These are phyloP conservation scores for Calamus simplicifolius DNA, from an alignment of 176 grass and related monocot species.

Conservation along the genomic window DNA sequence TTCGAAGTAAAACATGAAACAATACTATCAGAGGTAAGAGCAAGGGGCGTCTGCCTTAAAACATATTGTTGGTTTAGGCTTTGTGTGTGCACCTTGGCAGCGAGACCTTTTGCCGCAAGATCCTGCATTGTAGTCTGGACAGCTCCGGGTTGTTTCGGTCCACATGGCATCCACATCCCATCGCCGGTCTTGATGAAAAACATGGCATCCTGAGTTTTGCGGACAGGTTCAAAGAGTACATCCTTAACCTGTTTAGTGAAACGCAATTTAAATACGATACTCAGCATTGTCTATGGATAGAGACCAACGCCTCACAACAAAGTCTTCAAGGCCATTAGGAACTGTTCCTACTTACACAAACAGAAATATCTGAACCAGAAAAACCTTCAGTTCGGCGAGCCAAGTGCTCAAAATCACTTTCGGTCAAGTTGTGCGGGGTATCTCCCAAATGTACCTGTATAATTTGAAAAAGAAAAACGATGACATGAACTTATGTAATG, in stretches of 20 bases:
- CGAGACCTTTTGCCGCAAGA: conserved; percentile 64
- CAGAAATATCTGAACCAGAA: conserved; percentile 90
- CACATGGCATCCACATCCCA: conserved; percentile 90
- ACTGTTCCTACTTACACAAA: conserved; percentile 58
- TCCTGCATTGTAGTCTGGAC: conserved; percentile 90
- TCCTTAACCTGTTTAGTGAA: conserved; percentile 68
- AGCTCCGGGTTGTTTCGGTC: conserved; percentile 57
- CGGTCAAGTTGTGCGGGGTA: conserved; percentile 75
- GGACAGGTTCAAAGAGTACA: conserved; percentile 90
- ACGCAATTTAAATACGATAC: background rate
- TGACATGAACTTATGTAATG: too few relatives aligned
- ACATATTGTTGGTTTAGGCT: too few relatives aligned
- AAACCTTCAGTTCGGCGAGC: conserved; percentile 72
- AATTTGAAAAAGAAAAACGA: background rate
- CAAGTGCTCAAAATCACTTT: conserved; percentile 85
- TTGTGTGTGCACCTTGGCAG: conserved; percentile 43
- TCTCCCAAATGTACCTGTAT: conserved; percentile 88
- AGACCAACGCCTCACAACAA: too few relatives aligned
- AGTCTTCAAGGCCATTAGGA: too few relatives aligned
- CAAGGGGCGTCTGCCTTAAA: background rate
- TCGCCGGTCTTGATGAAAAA: conserved; percentile 50
- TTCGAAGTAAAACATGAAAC: background rate
- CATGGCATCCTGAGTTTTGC: conserved; percentile 97
- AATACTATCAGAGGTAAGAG: background rate
- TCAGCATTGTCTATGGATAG: too few relatives aligned